phyloP scores from a whole-genome alignment of 2,329 filamentous ascomycete species.

The Dothiorella sarmentorum region DNA sequence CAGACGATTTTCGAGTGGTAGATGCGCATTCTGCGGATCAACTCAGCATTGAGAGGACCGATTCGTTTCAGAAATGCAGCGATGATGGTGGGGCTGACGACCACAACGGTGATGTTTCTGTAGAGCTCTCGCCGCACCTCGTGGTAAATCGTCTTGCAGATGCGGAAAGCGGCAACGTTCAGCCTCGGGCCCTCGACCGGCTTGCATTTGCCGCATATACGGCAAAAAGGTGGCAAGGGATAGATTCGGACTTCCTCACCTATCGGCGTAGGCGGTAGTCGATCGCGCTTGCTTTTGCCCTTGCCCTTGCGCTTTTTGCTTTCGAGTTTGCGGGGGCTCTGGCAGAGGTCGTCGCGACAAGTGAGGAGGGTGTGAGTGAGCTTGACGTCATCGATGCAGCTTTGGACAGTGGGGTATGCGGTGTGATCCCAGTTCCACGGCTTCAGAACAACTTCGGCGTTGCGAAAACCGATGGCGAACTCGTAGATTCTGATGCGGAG shows the following conservation, averaged over 20 bases:
- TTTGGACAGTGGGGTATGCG: not conserved
- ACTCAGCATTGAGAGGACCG: not conserved
- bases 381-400: not conserved
- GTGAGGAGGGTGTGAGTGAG: not conserved
- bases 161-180: not conserved
- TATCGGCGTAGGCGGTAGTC: conserved; percentile 9
- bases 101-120: not conserved
- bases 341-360: not conserved
- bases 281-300: too few species aligned
- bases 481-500: conserved; percentile 17
- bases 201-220: not conserved
- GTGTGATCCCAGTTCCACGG: not conserved
- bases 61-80: not conserved
- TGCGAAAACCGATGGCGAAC: conserved; percentile 14
- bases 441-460: conserved; percentile 9
- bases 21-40: not conserved
- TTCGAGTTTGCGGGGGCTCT: too few species aligned
- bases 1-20: not conserved
- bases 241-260: not conserved
- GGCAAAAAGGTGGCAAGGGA: not conserved
- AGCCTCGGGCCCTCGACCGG: not conserved
- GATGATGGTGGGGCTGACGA: not conserved
- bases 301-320: too few species aligned
- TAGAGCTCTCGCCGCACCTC: not conserved
- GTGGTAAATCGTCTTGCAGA: not conserved